These are phyloP conservation scores for Chromosphaera perkinsii DNA, from an alignment of 208 protist genomes.

Conservation along the genomic window DNA sequence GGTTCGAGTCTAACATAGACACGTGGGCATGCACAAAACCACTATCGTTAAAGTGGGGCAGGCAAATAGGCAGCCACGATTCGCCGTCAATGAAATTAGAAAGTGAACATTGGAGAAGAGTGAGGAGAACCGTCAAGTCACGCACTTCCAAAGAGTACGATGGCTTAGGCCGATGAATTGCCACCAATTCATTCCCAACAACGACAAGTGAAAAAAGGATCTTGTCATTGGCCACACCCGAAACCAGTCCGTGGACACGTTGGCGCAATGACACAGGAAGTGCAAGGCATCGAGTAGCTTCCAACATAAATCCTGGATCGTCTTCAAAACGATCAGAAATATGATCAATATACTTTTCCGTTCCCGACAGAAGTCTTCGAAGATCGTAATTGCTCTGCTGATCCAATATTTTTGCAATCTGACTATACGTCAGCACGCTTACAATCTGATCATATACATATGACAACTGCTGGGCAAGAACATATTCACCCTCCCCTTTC, in stretches of 20 bases:
- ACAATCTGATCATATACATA: conserved; percentile 27
- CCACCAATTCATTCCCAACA: background rate
- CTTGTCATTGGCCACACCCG: background rate
- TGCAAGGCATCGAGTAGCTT: background rate
- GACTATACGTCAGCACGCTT: conserved; percentile 12
- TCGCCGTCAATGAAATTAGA: conserved; percentile 5
- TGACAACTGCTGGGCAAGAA: background rate
- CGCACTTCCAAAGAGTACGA: too few species aligned
- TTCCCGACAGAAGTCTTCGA: conserved; percentile 2
- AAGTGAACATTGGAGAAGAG: too few species aligned
- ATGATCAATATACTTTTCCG: background rate
- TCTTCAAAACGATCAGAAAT: conserved; percentile 8
- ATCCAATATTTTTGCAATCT: conserved; percentile 20
- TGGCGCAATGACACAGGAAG: background rate
- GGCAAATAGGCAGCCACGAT: conserved; percentile 5
- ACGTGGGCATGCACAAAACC: conserved; percentile 3
- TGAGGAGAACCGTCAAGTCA: too few species aligned
- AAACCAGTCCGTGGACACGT: background rate
- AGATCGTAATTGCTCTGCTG: conserved; percentile 27
- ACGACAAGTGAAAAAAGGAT: background rate
- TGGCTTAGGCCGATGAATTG: too few species aligned
- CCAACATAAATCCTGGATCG: background rate
- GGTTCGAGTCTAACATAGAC: background rate
- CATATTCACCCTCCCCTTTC: conserved; percentile 11
- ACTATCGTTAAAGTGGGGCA: conserved; percentile 4